A percentile compares a stretch with the other conserved stretches of the same genome.
These are phyloP conservation scores for Elsinoe batatas DNA, from an alignment of 2,329 filamentous ascomycete genomes.

Conservation along the genomic window DNA sequence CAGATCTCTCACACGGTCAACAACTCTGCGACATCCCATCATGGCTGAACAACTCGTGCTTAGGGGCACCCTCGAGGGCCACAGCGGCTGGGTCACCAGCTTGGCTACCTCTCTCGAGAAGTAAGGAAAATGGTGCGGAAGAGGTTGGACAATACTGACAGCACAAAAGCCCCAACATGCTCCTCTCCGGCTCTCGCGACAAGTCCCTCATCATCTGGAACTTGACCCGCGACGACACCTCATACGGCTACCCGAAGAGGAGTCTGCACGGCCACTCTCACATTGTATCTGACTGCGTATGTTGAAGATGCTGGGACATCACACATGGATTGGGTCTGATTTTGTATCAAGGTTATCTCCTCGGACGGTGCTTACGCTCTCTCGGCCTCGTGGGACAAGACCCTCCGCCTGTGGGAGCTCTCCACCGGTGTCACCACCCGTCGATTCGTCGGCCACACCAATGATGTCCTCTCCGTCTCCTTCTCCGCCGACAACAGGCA, in stretches of 20 bases:
- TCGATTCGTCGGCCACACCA: slow-evolving; percentile 97
- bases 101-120: slow-evolving; percentile 98
- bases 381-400: slow-evolving; percentile 99
- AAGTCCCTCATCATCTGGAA: slow-evolving; percentile 99
- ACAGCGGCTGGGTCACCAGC: slow-evolving; percentile 99
- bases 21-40: slow-evolving; percentile 10
- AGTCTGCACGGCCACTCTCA: slow-evolving; percentile 98
- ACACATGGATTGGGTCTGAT: slow-evolving; percentile 14
- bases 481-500: slow-evolving; percentile 99
- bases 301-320: slow-evolving; percentile 34
- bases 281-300: slow-evolving; percentile 99
- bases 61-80: slow-evolving; percentile 53
- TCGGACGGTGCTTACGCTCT: slow-evolving; percentile 98
- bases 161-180: slow-evolving; percentile 82
- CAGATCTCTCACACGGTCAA: not conserved
- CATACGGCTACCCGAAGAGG: slow-evolving; percentile 98
- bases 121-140: slow-evolving; percentile 44
- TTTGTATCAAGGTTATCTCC: slow-evolving; percentile 71
- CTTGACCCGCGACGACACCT: slow-evolving; percentile 94
- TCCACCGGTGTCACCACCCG: slow-evolving; percentile 94
- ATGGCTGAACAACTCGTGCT: slow-evolving; percentile 36
- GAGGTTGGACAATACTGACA: slow-evolving; percentile 24
- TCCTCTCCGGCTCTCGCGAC: slow-evolving; percentile 93
- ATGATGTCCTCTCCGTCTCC: slow-evolving; percentile 98
- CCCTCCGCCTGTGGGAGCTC: slow-evolving; percentile 98